Evolutionary conservation across 2,329 filamentous ascomycete species (phyloP).

Genomic region (Calcarisporium arbuscula): DNA sequence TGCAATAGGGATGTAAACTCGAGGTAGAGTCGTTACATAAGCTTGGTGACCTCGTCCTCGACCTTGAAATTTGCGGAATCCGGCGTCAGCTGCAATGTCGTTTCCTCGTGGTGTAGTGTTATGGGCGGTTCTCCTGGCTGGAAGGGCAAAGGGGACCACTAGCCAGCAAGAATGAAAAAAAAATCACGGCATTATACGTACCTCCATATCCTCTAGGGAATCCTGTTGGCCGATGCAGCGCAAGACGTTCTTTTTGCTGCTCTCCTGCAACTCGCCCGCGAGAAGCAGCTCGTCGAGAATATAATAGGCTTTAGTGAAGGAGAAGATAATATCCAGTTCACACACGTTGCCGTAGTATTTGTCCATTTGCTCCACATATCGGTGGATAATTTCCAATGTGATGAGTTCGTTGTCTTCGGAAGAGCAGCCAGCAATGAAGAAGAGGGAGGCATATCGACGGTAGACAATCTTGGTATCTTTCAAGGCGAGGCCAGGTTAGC

Average conservation of each 20-base stretch:
- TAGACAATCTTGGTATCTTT: conserved; percentile 97
- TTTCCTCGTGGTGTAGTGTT: conserved; percentile 9
- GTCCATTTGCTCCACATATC: conserved; percentile 99
- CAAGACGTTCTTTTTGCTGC: conserved; percentile 98
- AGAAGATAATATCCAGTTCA: conserved; percentile 99
- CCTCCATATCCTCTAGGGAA: conserved; percentile 98
- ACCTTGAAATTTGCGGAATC: conserved; percentile 48
- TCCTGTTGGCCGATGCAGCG: conserved; percentile 96
- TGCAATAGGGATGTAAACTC: not conserved
- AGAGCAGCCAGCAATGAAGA: conserved; percentile 96
- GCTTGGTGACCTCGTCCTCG: conserved; percentile 84
- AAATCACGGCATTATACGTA: conserved; percentile 45
- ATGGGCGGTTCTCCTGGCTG: no score
- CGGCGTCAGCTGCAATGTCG: conserved; percentile 23
- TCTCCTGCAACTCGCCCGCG: conserved; percentile 96
- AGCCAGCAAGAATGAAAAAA: conserved; percentile 11
- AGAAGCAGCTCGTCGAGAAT: conserved; percentile 94
- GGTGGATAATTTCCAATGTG: conserved; percentile 96
- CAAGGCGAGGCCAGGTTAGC: conserved; percentile 4
- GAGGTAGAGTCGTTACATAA: conserved; percentile 59
- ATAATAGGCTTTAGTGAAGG: conserved; percentile 99
- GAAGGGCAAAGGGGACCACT: conserved; percentile 13
- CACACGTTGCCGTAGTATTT: conserved; percentile 99
- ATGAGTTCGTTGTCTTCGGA: conserved; percentile 98
- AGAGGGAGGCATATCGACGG: conserved; percentile 94